Percentiles rank a stretch among this genome's conserved stretches.
Conservation (phyloP, 2,329 filamentous ascomycete genomes). For the Phyllosticta capitalensis region DNA sequence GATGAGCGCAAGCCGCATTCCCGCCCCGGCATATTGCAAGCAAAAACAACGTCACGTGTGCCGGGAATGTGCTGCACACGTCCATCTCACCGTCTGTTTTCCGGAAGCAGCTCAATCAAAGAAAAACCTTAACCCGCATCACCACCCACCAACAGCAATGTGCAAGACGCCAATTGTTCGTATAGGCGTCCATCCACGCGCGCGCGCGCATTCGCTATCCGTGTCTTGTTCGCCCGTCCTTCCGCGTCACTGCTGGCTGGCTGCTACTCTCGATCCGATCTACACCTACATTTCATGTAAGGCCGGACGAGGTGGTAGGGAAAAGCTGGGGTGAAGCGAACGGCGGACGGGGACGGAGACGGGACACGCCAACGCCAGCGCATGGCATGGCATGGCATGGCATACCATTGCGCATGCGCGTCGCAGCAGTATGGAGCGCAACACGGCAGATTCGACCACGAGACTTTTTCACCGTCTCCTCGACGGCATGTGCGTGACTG, state of each 20-base stretch:
- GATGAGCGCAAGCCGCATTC: no score
- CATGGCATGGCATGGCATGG: background rate
- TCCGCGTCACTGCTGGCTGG: no score
- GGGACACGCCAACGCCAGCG: background rate
- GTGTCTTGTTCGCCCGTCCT: background rate
- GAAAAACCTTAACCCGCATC: background rate
- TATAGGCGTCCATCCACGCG: background rate
- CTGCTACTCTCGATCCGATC: background rate
- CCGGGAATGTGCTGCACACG: background rate
- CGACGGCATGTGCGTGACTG: no score
- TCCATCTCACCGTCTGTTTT: background rate
- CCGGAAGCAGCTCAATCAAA: background rate
- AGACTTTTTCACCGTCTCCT: background rate
- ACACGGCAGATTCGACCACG: background rate
- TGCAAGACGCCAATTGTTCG: background rate
- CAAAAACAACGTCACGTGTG: background rate
- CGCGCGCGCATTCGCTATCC: background rate
- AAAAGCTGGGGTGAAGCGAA: background rate
- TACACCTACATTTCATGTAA: background rate
- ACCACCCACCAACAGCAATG: background rate
- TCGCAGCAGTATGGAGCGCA: no score
- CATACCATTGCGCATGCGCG: no score
- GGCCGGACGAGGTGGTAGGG: background rate
- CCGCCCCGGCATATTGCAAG: no score
- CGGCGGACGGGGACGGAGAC: background rate